Evolutionary conservation across 1,139 yeast genomes (phyloP), one percentile per base, ranked within the genome.

Genomic region (Blastobotrys buckinghamii): DNA sequence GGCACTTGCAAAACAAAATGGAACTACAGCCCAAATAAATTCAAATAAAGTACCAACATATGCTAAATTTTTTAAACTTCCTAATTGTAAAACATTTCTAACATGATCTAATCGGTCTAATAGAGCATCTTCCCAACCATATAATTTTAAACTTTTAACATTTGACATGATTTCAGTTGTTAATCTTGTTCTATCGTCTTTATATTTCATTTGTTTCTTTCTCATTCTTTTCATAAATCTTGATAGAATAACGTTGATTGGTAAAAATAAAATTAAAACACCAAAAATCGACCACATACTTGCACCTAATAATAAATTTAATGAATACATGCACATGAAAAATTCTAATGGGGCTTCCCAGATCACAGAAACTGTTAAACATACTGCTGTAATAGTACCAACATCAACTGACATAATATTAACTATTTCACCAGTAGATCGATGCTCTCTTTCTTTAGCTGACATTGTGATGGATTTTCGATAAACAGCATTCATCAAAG

Each of bases 391-490:
- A 42, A 81, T 72, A 56, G 80, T 79, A 66, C 85, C 94, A 9
- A 90, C 82, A 70, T 92, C 98, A 39, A 63, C 63, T 2, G 65
- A 56, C 64, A 63, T 58, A 36, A 90, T 74, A 62, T 90, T 92
- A 53, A 92, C 97, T 61, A 92, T 88, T 64, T 90, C 97, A 62
- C 97, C 97, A 8, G 96, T 86, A 30, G 86, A 79, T 45, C 86
- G 79, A 48, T 77, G 74, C 53, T 79, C 83, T 48, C 87, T 81
- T 1, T 94, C 81, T 59, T 88, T 95, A 59, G 81, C 84, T 1
- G 96, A 85, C 52, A 92, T 73, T 6, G 76, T 77, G 54, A 92
- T 69, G 0, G 97, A 76, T 64, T 92, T 92, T 59, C 82, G 75
- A 65, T 89, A 90, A 48, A 90, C 77, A 13, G 84, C 74, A 1